Conservation (phyloP, 2,329 filamentous ascomycete species). For the Cordyceps militaris region DNA sequence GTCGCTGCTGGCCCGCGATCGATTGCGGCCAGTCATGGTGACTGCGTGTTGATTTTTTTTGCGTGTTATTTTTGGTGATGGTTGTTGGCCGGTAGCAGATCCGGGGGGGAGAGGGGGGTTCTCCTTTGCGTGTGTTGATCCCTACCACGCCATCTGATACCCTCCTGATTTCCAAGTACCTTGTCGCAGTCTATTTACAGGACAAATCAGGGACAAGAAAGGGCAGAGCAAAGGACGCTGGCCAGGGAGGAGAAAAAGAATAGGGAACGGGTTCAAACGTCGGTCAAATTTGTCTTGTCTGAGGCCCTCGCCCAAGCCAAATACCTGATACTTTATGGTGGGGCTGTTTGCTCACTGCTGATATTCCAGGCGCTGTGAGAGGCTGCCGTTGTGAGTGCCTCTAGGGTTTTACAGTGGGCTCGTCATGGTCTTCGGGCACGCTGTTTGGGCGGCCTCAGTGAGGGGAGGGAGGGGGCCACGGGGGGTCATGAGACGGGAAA, state of each 20-base stretch:
- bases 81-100: not conserved
- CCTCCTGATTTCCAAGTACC: not conserved
- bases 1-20: slow-evolving; percentile 23
- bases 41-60: slow-evolving; percentile 27
- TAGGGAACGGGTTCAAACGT: not conserved
- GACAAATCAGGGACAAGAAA: not conserved
- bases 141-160: not conserved
- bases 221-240: not conserved
- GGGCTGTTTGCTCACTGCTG: slow-evolving; percentile 4
- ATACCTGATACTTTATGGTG: slow-evolving; percentile 7
- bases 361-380: slow-evolving; percentile 6
- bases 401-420: not conserved
- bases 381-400: not conserved
- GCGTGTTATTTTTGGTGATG: not conserved
- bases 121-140: not conserved
- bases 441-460: not conserved
- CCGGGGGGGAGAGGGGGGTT: not conserved
- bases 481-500: not conserved
- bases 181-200: too few relatives aligned
- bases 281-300: not conserved
- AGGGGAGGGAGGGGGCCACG: too few relatives aligned
- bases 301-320: not conserved
- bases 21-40: slow-evolving; percentile 23
- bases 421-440: not conserved
- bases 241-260: not conserved